A percentile compares a stretch with the other conserved stretches of the same genome.
phyloP scores from a whole-genome alignment of 2,329 filamentous ascomycete genomes.

The Aspergillus fijiensis region DNA sequence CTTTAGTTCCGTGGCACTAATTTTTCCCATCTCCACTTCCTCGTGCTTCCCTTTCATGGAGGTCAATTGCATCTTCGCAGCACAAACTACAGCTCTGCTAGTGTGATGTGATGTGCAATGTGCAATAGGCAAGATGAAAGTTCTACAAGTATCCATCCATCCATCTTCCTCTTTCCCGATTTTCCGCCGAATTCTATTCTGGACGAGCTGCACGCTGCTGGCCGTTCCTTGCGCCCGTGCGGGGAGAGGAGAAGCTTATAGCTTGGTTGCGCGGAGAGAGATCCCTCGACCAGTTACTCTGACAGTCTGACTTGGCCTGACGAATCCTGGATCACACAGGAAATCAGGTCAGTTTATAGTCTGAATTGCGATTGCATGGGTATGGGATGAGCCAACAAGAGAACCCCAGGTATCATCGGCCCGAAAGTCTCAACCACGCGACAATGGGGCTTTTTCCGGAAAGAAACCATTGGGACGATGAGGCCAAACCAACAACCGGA shows the following conservation, averaged over 20 bases:
- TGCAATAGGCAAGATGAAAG: not conserved
- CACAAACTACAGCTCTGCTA: not conserved
- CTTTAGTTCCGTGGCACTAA: not conserved
- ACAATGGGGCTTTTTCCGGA: not conserved
- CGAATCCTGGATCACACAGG: no score
- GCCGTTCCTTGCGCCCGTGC: slow-evolving; percentile 15
- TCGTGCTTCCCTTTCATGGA: not conserved
- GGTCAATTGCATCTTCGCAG: not conserved
- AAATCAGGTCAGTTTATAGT: not conserved
- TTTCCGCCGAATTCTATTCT: not conserved
- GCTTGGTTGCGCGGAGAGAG: no score
- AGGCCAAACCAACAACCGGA: not conserved
- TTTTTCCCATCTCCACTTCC: not conserved
- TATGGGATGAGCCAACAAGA: not conserved
- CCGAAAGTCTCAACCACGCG: not conserved
- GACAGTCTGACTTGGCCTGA: not conserved
- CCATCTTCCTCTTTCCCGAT: no score
- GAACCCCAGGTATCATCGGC: not conserved
- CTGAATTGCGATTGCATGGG: not conserved
- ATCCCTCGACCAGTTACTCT: not conserved
- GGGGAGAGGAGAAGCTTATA: slow-evolving; percentile 9
- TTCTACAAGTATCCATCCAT: not conserved
- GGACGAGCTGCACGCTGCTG: not conserved
- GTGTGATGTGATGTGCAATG: not conserved
- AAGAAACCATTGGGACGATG: not conserved